Conservation (phyloP, 805 yeast species). For the Metschnikowia noctiluminum region DNA sequence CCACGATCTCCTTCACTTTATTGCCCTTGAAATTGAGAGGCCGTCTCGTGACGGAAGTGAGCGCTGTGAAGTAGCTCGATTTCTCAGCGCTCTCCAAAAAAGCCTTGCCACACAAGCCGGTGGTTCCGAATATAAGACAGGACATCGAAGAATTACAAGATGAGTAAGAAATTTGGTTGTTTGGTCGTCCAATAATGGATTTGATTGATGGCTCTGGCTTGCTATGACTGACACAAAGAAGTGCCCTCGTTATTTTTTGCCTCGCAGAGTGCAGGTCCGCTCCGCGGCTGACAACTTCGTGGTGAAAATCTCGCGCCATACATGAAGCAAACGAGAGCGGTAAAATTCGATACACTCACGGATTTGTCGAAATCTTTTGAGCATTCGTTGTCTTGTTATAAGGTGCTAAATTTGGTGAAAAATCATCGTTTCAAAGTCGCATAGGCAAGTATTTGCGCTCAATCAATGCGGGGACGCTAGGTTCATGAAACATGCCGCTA, state of each 20-base stretch:
- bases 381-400: no score
- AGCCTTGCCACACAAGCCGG: constrained; percentile 71
- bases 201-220: no score
- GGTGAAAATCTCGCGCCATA: neutral
- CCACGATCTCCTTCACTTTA: constrained; percentile 40
- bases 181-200: no score
- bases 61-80: constrained; percentile 32
- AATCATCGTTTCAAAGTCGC: no score
- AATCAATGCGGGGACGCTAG: no score
- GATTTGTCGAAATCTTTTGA: no score
- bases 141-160: constrained; percentile 2
- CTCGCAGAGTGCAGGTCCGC: neutral
- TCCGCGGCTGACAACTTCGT: neutral
- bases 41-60: constrained; percentile 54
- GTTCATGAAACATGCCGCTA: no score
- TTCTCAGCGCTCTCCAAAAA: constrained; percentile 46
- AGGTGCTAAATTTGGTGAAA: no score
- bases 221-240: no score
- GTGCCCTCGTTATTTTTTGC: neutral
- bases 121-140: constrained; percentile 54
- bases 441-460: no score
- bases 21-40: constrained; percentile 28
- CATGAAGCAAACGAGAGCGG: neutral
- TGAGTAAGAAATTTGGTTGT: no score
- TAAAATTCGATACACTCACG: no score